These are phyloP conservation scores for Solanum neorickii DNA, from an alignment of 257 asterid genomes.

Conservation along the genomic window DNA sequence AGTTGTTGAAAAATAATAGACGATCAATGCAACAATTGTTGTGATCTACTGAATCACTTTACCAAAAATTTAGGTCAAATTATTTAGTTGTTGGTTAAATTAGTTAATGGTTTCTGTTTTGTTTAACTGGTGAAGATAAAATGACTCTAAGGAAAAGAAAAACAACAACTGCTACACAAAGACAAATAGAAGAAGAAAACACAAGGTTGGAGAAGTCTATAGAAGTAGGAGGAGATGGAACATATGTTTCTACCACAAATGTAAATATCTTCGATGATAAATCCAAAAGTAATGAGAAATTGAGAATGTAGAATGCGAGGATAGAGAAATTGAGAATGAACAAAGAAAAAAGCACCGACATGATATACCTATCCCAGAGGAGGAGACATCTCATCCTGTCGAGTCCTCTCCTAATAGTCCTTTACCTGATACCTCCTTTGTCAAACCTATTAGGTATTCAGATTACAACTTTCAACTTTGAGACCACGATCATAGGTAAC, in stretches of 20 bases:
- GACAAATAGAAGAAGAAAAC: too few species aligned
- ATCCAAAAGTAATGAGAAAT: too few species aligned
- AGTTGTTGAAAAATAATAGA: too few species aligned
- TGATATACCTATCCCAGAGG: not conserved
- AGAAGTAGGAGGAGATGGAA: not conserved
- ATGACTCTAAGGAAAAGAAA: too few species aligned
- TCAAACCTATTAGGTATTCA: not conserved
- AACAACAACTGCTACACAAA: not conserved
- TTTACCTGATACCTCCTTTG: not conserved
- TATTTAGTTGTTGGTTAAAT: too few species aligned
- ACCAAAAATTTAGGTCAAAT: not conserved
- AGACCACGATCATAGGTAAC: not conserved
- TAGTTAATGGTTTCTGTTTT: too few species aligned
- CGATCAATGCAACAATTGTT: too few species aligned
- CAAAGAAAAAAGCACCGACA: not conserved
- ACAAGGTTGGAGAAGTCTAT: too few species aligned
- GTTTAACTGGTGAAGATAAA: too few species aligned
- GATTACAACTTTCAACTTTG: not conserved
- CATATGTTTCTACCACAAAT: not conserved
- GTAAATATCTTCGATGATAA: not conserved
- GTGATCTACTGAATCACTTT: too few species aligned
- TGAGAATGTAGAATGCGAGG: not conserved
- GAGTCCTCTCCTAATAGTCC: not conserved
- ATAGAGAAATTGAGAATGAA: not conserved
- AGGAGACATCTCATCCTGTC: not conserved